Evolutionary conservation across 1,139 yeast species (phyloP), one percentile per base, ranked within the genome.

Genomic region (Debaryomyces sp.): DNA sequence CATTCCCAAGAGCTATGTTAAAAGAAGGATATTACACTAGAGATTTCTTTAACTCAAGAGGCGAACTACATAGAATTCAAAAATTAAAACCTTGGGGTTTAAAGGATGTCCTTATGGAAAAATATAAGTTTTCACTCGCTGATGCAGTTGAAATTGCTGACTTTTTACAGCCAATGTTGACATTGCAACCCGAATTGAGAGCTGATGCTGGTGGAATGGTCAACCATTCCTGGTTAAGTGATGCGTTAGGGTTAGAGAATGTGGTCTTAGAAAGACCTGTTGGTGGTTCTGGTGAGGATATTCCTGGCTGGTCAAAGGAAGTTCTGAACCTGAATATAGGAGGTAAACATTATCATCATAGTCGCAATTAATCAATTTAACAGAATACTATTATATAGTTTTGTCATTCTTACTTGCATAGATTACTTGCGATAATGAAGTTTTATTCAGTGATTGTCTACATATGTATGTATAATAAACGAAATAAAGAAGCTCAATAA

Each of bases 171-270:
- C 94, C 96, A 17, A 86, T 90, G 94, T 73, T 90, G 41, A 68
- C 78, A 12, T 66, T 87, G 24, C 85, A 82, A 60, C 96, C 96
- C 1, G 83, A 77, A 54, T 59, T 67, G 36, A 74, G 97, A 47
- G 89, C 89, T 18, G 96, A 85, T 68, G 92, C 92, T 13, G 96
- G 94, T 26, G 91, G 89, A 29, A 80, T 85, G 82, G 76, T 86
- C 12, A 84, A 85, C 55, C 95, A 88, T 60, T 80, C 80, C n/a
- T 89, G 96, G 96, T 70, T 89, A 40, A 72, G 73, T 50, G 88
- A 84, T 59, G 85, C 86, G 1, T 68, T 75, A 37, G 87, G 89
- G 0, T 70, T 82, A 51, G 87, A 82, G 45, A 75, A 79, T 53
- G 77, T 81, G 26, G 77, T 77, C 8, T 64, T 76, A 41, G 87